Evolutionary conservation across 345 rosid species (phyloP), one percentile per base, ranked within the genome.

Genomic region (Alliaria petiolata): DNA sequence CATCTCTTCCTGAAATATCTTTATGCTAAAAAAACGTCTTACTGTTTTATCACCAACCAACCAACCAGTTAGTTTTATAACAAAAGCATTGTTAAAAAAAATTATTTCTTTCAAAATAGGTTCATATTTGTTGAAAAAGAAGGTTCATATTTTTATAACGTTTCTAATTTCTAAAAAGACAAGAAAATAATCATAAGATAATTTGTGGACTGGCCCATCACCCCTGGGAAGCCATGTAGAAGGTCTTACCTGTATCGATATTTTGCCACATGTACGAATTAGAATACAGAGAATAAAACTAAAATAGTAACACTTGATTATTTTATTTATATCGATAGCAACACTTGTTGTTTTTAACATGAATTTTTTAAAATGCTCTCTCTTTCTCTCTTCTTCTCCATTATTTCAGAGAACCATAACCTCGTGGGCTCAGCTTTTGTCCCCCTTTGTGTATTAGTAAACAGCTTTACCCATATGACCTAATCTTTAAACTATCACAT

Each of bases 381-480:
- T 43, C 26, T 35, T 44, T 25, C 22, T 31, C 44, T 8, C 46
- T 30, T 30, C 9, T 25, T 42, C 60, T 63, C 57, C 57, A 75
- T 75, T 52, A 68, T 75, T 70, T 38, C 36, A 53, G 10, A 51
- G 44, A 62, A 68, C n/a, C 74, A 61, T 52, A 61, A 66, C 58
- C 58, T 68, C 58, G 70, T 75, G 69, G 78, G 58, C 36, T 61
- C 69, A 17, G 57, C 19, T 53, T 61, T 34, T 75, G 78, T 75
- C 64, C 58, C 64, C 57, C 17, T 61, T 7, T 26, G 2, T 43
- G 51, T 2, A 60, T 61, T 30, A 75, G 25, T 22, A 8, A 60
- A 67, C 74, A 75, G 73, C 56, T 74, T 74, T 67, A 67, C 73
- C 78, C 73, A 75, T 67, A 75, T 52, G 57, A 60, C 57, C 63